Percentiles rank a stretch among this genome's conserved stretches.
Evolutionary conservation across 225 moss, liverwort and hornwort species (phyloP).

Genomic region (Physcomitrellopsis africana): DNA sequence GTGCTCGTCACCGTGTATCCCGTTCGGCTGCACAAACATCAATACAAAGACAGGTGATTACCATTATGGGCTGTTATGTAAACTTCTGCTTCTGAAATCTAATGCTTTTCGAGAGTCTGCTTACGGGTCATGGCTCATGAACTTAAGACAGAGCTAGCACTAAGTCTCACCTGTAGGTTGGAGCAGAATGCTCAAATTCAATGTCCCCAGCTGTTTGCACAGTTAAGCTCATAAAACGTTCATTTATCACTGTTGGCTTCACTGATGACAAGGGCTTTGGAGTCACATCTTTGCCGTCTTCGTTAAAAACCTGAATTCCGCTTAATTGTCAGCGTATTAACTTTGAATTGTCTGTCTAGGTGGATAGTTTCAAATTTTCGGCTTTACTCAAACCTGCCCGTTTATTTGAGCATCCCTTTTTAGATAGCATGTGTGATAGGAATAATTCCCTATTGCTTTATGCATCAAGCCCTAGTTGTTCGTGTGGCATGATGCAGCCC

Average conservation of each 20-base stretch:
- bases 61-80: background rate
- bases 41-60: slow-evolving; percentile 3
- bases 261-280: slow-evolving; percentile 81
- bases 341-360: background rate
- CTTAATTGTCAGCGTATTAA: background rate
- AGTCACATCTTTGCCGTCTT: slow-evolving; percentile 90
- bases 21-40: slow-evolving; percentile 59
- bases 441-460: background rate
- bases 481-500: background rate
- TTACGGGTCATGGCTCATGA: background rate
- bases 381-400: no score
- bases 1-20: slow-evolving; percentile 88
- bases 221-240: slow-evolving; percentile 52
- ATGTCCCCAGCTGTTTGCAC: slow-evolving; percentile 55
- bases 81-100: slow-evolving; percentile 4
- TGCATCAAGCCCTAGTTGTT: background rate
- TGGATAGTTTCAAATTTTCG: no score
- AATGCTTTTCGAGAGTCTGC: background rate
- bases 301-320: slow-evolving; percentile 77
- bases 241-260: slow-evolving; percentile 81
- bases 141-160: background rate
- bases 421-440: background rate
- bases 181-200: slow-evolving; percentile 59
- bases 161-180: slow-evolving; percentile 65
- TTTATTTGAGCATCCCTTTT: background rate